phyloP scores from a whole-genome alignment of 148 eudicot species.

The Rheum nobile region DNA sequence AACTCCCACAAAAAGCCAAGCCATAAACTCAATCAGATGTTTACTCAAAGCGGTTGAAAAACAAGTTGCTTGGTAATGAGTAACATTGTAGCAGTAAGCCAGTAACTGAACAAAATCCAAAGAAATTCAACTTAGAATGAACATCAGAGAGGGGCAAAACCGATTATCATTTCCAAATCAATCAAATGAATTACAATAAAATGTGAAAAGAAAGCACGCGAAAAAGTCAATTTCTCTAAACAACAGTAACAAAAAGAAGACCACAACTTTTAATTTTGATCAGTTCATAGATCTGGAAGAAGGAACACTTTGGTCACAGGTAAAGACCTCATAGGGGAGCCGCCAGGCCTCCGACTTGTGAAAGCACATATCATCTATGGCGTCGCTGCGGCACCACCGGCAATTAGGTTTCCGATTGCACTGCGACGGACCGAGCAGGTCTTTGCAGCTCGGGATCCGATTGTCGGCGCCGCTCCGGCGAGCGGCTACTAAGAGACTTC shows the following conservation, averaged over 20 bases:
- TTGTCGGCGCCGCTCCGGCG: conserved; percentile 12
- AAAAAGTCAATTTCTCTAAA: background rate
- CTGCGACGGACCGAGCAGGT: conserved; percentile 17
- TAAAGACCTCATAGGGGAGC: conserved; percentile 60
- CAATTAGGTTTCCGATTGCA: conserved; percentile 37
- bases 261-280: background rate
- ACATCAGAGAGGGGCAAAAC: background rate
- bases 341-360: conserved; percentile 51
- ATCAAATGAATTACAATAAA: background rate
- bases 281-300: conserved; percentile 11
- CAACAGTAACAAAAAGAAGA: background rate
- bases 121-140: background rate
- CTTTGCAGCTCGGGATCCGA: conserved; percentile 33
- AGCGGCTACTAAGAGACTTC: background rate
- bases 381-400: conserved; percentile 58
- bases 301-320: conserved; percentile 21
- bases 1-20: too few species aligned
- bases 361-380: conserved; percentile 54
- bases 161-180: background rate
- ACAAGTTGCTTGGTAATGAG: background rate
- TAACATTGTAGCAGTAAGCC: background rate
- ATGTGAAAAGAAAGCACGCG: background rate
- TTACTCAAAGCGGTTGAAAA: background rate
- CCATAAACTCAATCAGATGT: background rate
- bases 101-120: background rate